Percentiles rank a stretch among this genome's conserved stretches.
phyloP scores from a whole-genome alignment of 1,284 basidiomycete species.

The Grifola frondosa region DNA sequence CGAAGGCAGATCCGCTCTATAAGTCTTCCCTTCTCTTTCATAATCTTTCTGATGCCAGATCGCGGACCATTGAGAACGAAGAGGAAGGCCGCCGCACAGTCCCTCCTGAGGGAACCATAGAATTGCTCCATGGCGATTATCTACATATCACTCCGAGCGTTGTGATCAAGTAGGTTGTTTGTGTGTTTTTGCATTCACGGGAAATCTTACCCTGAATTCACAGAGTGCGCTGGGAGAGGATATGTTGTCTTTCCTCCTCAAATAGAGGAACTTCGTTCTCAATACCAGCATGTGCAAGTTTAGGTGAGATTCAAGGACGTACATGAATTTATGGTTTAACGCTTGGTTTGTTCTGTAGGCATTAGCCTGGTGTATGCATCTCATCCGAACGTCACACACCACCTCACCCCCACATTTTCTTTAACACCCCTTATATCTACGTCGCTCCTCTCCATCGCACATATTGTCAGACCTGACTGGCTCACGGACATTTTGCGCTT shows the following conservation, averaged over 20 bases:
- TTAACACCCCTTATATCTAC: conserved; percentile 48
- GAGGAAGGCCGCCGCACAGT: no score
- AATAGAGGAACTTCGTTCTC: conserved; percentile 31
- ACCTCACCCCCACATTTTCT: conserved; percentile 50
- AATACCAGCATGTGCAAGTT: conserved; percentile 46
- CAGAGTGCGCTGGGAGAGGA: conserved; percentile 51
- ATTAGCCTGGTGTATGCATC: conserved; percentile 50
- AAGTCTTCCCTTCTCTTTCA: conserved; percentile 1
- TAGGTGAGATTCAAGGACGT: conserved; percentile 40
- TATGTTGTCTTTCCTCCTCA: conserved; percentile 50
- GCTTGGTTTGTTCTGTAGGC: conserved; percentile 37
- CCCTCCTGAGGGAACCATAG: no score
- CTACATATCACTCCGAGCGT: conserved; percentile 46
- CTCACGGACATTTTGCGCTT: conserved; percentile 53
- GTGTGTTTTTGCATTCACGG: no score
- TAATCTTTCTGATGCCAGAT: no score
- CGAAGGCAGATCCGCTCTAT: conserved; percentile 1
- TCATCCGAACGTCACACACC: conserved; percentile 53
- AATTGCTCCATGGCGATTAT: conserved; percentile 50
- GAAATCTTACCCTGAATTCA: conserved; percentile 2
- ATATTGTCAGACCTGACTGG: conserved; percentile 66
- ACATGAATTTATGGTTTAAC: neutral
- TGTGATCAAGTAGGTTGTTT: conserved; percentile 43
- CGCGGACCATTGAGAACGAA: conserved; percentile 21
- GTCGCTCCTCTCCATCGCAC: conserved; percentile 54